A percentile compares a stretch with the other conserved stretches of the same genome.
Conservation (phyloP, 768 basidiomycete genomes). For the Multifurca ochricompacta region DNA sequence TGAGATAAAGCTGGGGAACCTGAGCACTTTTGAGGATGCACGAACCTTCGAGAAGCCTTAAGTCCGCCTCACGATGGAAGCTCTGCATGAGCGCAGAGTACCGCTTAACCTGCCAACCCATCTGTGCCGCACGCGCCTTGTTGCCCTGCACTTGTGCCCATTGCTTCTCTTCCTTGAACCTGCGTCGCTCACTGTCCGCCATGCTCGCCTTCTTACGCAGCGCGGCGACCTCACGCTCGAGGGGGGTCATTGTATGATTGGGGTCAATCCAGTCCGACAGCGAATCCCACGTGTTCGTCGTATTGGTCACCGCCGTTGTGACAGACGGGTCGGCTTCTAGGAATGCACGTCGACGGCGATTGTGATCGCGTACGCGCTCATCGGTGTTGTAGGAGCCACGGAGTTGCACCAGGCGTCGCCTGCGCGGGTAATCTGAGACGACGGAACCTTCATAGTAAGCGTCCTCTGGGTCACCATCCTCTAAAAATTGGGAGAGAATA, state of each 20-base stretch:
- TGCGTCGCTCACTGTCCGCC: slow-evolving; percentile 74
- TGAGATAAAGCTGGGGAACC: neutral
- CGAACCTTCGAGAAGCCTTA: slow-evolving; percentile 58
- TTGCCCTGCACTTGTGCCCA: slow-evolving; percentile 83
- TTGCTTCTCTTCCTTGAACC: slow-evolving; percentile 80
- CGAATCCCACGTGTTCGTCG: slow-evolving; percentile 59
- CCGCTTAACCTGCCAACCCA: slow-evolving; percentile 78
- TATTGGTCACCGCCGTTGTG: slow-evolving; percentile 27
- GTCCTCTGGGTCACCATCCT: slow-evolving; percentile 35
- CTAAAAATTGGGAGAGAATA: slow-evolving; percentile 57
- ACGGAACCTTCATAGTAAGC: slow-evolving; percentile 22
- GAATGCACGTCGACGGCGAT: slow-evolving; percentile 23
- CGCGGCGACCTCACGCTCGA: slow-evolving; percentile 67
- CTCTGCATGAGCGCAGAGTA: slow-evolving; percentile 76
- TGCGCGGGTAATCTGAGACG: slow-evolving; percentile 10
- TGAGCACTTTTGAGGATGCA: neutral
- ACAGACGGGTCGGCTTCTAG: slow-evolving; percentile 25
- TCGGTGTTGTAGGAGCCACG: slow-evolving; percentile 1
- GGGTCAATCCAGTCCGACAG: slow-evolving; percentile 58
- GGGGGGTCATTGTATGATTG: slow-evolving; percentile 47
- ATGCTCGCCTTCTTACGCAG: slow-evolving; percentile 70
- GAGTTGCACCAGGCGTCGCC: slow-evolving; percentile 21
- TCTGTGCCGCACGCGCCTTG: slow-evolving; percentile 61
- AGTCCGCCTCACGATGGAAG: slow-evolving; percentile 71
- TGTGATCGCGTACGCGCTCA: slow-evolving; percentile 9